Base-by-base conservation (phyloP, 495 filamentous ascomycete genomes). In the Penicillium herquei region DNA sequence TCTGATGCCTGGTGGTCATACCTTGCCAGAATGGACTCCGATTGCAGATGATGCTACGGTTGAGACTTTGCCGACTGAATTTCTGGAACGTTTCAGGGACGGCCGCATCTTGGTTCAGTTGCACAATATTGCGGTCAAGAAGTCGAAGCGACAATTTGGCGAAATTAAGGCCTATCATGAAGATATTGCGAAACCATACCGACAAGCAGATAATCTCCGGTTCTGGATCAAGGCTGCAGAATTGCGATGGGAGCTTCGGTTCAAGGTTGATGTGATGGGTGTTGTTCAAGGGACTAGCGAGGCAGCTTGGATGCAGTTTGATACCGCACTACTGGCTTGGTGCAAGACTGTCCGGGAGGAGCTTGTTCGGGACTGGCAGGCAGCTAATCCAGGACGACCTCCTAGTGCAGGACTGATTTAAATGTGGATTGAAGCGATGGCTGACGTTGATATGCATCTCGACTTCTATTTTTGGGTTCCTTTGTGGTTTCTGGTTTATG, bases 211-310 rank as follows among this genome's bases (percentile, higher is more conserved):
- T 49, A 98, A 98, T 65, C 80, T 98, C 35, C 82, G 90, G 10
- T 98, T 85, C 77, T 98, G 94, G 93, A 80, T 90, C 68, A 98
- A 98, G 72, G 95, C 95, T 16, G 90, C 92, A 6, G 90, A 98
- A 72, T 80, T 98, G 48, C 83, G 94, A 21, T 98, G 92, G 90
- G 95, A 98, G 72, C 82, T 90, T 16, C 83, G 89, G 55, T 78
- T 97, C 51, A 85, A 90, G 62, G 80, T 96, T 51, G 90, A 96
- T 64, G 90, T 91, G 21, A 87, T 92, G 76, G 90, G 85, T 10
- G 86, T 98, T 11, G 92, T 96, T 6, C 84, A 92, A 56, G 81
- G 78, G 47, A 76, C 65, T n/a, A 80, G 82, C 50, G 75, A 77
- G 13, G 75, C 77, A 48, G 85, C 88, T 10, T 96, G 90, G 91